phyloP scores from a whole-genome alignment of 352 stramenopile species.

The Globisporangium emineosum region DNA sequence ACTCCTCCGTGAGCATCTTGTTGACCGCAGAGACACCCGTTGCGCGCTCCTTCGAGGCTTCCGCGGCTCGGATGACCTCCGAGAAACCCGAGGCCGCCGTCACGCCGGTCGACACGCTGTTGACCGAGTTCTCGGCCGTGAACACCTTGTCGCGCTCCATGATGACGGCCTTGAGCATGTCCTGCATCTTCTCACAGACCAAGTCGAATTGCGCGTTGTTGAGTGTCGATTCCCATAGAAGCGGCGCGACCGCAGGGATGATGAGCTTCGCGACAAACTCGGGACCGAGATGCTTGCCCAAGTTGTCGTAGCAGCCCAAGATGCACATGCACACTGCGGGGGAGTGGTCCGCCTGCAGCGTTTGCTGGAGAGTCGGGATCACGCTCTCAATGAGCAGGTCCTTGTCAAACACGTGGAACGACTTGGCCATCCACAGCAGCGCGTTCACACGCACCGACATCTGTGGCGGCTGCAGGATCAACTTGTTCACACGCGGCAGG shows the following conservation, averaged over 20 bases:
- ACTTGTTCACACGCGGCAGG: constrained; percentile 79
- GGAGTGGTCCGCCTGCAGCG: constrained; percentile 76
- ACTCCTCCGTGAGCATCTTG: constrained; percentile 80
- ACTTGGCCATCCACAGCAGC: constrained; percentile 83
- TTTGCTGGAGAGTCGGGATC: constrained; percentile 69
- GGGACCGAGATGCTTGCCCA: constrained; percentile 82
- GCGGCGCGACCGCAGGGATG: constrained; percentile 70
- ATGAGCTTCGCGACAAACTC: constrained; percentile 85
- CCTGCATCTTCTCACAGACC: constrained; percentile 84
- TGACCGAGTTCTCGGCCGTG: constrained; percentile 62
- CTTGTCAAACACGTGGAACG: constrained; percentile 89
- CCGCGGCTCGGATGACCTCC: constrained; percentile 56
- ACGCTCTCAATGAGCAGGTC: constrained; percentile 83
- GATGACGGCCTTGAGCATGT: constrained; percentile 88
- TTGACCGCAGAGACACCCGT: constrained; percentile 68
- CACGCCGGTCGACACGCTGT: constrained; percentile 53
- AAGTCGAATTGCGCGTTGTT: constrained; percentile 85
- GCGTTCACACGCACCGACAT: constrained; percentile 84
- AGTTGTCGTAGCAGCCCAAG: constrained; percentile 84
- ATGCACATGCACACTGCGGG: constrained; percentile 87
- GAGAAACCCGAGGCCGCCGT: constrained; percentile 65
- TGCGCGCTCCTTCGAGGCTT: constrained; percentile 60
- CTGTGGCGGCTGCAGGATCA: constrained; percentile 82
- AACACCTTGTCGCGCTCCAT: constrained; percentile 79
- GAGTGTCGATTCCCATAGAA: constrained; percentile 76